phyloP scores from a whole-genome alignment of 2,329 filamentous ascomycete species.

The Blastomyces percursus region DNA sequence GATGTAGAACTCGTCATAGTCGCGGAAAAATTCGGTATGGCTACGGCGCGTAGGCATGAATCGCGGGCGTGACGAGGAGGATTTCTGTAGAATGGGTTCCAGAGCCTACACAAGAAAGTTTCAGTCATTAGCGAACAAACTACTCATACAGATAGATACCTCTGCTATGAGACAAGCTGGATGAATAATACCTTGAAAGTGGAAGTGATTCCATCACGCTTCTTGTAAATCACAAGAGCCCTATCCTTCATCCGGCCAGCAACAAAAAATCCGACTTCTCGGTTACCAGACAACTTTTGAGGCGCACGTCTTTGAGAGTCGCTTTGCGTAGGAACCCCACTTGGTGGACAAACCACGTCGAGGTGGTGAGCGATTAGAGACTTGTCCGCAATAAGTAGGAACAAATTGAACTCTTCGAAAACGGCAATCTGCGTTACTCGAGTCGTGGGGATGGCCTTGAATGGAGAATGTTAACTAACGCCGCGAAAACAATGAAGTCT shows the following conservation, averaged over 20 bases:
- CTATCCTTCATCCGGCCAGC: conserved; percentile 96
- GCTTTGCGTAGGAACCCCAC: conserved; percentile 39
- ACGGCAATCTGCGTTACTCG: conserved; percentile 88
- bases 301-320: conserved; percentile 77
- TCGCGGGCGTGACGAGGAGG: conserved; percentile 68
- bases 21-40: conserved; percentile 87
- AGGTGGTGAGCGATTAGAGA: conserved; percentile 87
- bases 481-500: conserved; percentile 3
- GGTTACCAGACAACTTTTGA: conserved; percentile 72
- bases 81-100: conserved; percentile 89
- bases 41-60: conserved; percentile 50
- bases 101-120: conserved; percentile 51
- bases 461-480: conserved; percentile 21
- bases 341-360: conserved; percentile 59
- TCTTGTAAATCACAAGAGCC: conserved; percentile 92
- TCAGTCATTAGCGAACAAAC: conserved; percentile 4
- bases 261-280: conserved; percentile 94
- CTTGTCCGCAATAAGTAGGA: conserved; percentile 83
- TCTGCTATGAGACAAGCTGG: conserved; percentile 2
- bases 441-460: conserved; percentile 60
- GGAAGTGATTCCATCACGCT: conserved; percentile 80
- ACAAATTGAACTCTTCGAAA: conserved; percentile 87
- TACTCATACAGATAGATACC: neutral
- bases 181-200: conserved; percentile 59
- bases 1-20: conserved; percentile 98